phyloP scores from a whole-genome alignment of 495 filamentous ascomycete genomes.

The Podospora sp. region DNA sequence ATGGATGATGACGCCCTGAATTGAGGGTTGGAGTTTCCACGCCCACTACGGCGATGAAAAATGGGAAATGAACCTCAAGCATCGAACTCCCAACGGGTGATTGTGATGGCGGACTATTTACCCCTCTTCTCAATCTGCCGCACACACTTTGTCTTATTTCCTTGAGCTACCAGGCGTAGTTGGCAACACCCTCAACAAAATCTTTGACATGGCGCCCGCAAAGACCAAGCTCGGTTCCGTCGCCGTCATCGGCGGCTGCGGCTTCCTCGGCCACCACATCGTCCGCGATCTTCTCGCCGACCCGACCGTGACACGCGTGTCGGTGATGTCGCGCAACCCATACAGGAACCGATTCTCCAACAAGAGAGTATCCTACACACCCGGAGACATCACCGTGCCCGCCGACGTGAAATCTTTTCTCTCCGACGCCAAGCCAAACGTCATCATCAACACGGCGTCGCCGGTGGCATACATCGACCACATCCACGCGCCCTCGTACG shows the following conservation, averaged over 20 bases:
- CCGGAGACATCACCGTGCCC: slow-evolving; percentile 21
- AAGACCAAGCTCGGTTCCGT: slow-evolving; percentile 34
- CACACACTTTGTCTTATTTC: too few relatives aligned
- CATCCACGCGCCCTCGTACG: slow-evolving; percentile 16
- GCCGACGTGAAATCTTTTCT: slow-evolving; percentile 11
- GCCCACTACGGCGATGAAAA: too few relatives aligned
- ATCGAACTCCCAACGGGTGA: too few relatives aligned
- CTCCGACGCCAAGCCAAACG: slow-evolving; percentile 10
- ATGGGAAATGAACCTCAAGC: too few relatives aligned
- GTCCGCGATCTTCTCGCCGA: slow-evolving; percentile 56
- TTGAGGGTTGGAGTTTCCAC: too few relatives aligned
- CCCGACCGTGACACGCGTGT: slow-evolving; percentile 8
- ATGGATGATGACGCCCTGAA: too few relatives aligned
- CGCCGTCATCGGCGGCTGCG: slow-evolving; percentile 60
- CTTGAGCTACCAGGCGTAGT: too few relatives aligned
- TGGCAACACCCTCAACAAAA: too few relatives aligned
- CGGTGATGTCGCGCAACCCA: slow-evolving; percentile 16
- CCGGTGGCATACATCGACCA: slow-evolving; percentile 23
- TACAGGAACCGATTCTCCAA: slow-evolving; percentile 11
- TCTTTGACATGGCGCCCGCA: background rate
- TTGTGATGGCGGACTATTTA: too few relatives aligned
- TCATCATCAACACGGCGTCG: slow-evolving; percentile 23
- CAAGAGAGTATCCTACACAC: slow-evolving; percentile 6
- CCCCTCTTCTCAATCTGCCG: too few relatives aligned
- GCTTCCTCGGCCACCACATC: slow-evolving; percentile 62